Evolutionary conservation across 768 basidiomycete genomes (phyloP).

Genomic region (Clitopilus hobsonii): DNA sequence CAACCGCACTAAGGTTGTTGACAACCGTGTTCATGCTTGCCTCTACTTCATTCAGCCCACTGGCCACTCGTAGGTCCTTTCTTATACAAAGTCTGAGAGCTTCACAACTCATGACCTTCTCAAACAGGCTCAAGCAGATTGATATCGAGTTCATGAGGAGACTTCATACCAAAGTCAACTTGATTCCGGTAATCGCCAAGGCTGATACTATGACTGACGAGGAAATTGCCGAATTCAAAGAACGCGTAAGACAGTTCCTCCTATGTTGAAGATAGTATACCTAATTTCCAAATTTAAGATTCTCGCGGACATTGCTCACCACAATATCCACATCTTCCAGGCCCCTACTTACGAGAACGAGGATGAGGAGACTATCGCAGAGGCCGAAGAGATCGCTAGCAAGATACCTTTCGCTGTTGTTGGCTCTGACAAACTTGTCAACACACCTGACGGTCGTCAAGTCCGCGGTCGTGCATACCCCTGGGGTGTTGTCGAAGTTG

Average conservation of each 20-base stretch:
- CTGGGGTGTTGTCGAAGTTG: constrained; percentile 99
- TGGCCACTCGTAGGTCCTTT: constrained; percentile 81
- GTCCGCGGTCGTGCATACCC: constrained; percentile 96
- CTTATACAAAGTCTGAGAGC: too few relatives aligned
- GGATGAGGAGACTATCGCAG: constrained; percentile 96
- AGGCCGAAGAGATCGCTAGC: constrained; percentile 95
- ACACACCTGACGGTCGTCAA: constrained; percentile 81
- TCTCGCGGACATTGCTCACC: constrained; percentile 87
- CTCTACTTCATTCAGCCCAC: constrained; percentile 99
- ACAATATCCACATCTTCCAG: constrained; percentile 97
- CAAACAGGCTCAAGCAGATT: constrained; percentile 91
- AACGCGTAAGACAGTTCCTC: constrained; percentile 52
- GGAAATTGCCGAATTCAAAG: constrained; percentile 90
- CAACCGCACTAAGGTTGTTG: constrained; percentile 87
- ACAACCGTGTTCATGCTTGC: constrained; percentile 98
- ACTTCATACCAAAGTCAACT: constrained; percentile 94
- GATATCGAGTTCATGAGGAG: constrained; percentile 99
- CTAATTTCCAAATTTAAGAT: constrained; percentile 44
- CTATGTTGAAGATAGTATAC: background rate
- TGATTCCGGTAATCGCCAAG: constrained; percentile 98
- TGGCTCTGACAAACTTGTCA: constrained; percentile 82
- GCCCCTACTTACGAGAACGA: constrained; percentile 97
- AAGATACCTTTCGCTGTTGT: constrained; percentile 99
- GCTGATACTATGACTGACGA: constrained; percentile 97
- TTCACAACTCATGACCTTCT: too few relatives aligned